Percentiles rank a stretch among this genome's conserved stretches.
These are phyloP conservation scores for Monilinia fructicola DNA, from an alignment of 2,329 filamentous ascomycete species.

Conservation along the genomic window DNA sequence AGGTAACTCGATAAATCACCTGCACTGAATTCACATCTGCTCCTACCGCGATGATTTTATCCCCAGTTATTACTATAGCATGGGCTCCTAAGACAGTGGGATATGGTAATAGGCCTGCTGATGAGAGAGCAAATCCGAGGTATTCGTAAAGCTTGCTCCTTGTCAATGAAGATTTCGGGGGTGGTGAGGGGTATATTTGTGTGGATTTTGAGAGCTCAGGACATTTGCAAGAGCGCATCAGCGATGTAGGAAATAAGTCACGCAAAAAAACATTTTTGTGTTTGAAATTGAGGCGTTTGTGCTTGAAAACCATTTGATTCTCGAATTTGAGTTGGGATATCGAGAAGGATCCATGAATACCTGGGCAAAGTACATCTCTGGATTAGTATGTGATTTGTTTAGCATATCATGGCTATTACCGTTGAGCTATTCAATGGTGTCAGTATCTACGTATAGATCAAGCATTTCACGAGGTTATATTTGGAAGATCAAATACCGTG, in stretches of 20 bases:
- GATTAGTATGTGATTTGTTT: too few species aligned
- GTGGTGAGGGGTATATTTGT: neutral
- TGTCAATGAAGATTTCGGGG: neutral
- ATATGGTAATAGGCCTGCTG: neutral
- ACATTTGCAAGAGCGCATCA: too few species aligned
- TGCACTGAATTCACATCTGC: neutral
- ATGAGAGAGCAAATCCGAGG: neutral
- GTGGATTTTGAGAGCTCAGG: too few species aligned
- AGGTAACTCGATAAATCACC: neutral
- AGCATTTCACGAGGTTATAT: neutral
- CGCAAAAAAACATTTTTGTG: too few species aligned
- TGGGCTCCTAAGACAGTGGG: neutral
- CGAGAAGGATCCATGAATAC: too few species aligned
- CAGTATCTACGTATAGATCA: too few species aligned
- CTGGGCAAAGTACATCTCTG: too few species aligned
- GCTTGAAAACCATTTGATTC: too few species aligned
- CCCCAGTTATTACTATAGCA: neutral
- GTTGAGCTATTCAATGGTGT: neutral
- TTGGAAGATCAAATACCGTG: neutral
- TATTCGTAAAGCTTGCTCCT: neutral
- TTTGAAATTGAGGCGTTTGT: too few species aligned
- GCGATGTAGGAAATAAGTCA: too few species aligned
- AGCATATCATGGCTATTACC: too few species aligned
- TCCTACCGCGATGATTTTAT: neutral
- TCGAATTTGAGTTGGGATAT: too few species aligned